Evolutionary conservation across 2,329 filamentous ascomycete genomes (phyloP), one percentile per base, ranked within the genome.

Genomic region (Biscogniauxia mediterranea): DNA sequence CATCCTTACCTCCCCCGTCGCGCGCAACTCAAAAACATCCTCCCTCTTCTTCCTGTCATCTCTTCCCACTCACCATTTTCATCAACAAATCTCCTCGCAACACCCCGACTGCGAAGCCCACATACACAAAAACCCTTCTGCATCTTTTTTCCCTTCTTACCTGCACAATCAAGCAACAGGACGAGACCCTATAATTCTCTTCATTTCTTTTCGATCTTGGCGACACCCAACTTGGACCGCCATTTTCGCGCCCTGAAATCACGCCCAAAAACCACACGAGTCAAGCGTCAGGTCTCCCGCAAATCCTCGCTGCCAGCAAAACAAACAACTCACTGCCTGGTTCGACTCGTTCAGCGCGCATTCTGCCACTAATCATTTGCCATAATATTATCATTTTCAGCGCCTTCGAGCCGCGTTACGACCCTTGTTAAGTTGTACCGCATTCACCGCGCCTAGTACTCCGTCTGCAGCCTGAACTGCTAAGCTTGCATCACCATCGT

Each of bases 161-260:
- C 62, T 61, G 60, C 54, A 23, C 20, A 21, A 21, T 52, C 23
- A 26, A 17, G 21, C 46, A 28, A 51, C 62, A 56, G 56, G 58
- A 64, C 38, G 62, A 57, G 55, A 64, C 64, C 57, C 54, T 61
- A 59, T 58, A 61, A 56, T 63, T 66, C 46, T 62, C 62, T 67
- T 66, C 66, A 46, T 46, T 66, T 63, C 66, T 61, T 57, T 61
- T 60, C 56, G 28, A 32, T 32, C 7, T 59, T 67, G 72, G 66
- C 67, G 71, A 70, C 72, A 75, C 66, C 72, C 71, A 74, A 73
- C 72, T 73, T 75, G 70, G 70, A 62, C 61, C 64, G 70, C 70
- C 72, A 65, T 61, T 49, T 62, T 56, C 63, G 53, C 52, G 28
- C 28, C 28, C 55, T 57, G 17, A 28, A 23, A 54, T 60, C 56